phyloP scores from a whole-genome alignment of 371 early-diverging fungal species.

The Choanephora cucurbitarum region DNA sequence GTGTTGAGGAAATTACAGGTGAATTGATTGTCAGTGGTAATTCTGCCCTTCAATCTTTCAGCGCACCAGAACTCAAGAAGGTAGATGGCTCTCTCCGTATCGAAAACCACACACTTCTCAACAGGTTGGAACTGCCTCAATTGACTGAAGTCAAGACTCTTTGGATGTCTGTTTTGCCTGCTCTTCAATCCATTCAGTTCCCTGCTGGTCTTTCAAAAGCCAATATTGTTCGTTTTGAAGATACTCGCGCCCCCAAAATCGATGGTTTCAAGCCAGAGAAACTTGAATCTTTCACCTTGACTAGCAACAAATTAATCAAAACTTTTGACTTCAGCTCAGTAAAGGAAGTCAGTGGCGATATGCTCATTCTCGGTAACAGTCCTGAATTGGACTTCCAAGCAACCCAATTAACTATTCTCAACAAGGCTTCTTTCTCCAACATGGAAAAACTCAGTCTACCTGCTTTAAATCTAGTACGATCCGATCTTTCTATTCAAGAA shows the following conservation, averaged over 20 bases:
- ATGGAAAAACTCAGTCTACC: constrained; percentile 41
- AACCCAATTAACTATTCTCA: constrained; percentile 33
- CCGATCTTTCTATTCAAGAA: constrained; percentile 56
- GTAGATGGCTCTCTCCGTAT: constrained; percentile 49
- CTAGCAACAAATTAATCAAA: constrained; percentile 54
- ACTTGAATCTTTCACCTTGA: constrained; percentile 41
- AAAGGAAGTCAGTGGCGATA: constrained; percentile 37
- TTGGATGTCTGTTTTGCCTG: constrained; percentile 47
- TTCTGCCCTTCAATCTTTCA: constrained; percentile 35
- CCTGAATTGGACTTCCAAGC: constrained; percentile 31
- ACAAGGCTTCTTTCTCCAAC: constrained; percentile 45
- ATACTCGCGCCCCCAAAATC: constrained; percentile 46
- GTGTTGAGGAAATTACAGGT: constrained; percentile 45
- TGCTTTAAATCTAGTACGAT: constrained; percentile 32
- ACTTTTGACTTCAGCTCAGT: constrained; percentile 45
- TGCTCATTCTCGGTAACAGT: constrained; percentile 49
- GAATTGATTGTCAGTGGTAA: constrained; percentile 46
- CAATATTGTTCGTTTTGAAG: constrained; percentile 40
- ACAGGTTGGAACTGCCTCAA: constrained; percentile 39
- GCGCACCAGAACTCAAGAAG: constrained; percentile 45
- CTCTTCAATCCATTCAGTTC: constrained; percentile 46
- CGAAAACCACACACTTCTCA: constrained; percentile 48
- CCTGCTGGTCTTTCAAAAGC: constrained; percentile 47
- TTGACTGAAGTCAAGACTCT: constrained; percentile 38
- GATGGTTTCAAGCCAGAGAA: constrained; percentile 42